Percentiles rank a stretch among this genome's conserved stretches.
Conservation (phyloP, 1,284 basidiomycete genomes). For the Trametes versicolor region DNA sequence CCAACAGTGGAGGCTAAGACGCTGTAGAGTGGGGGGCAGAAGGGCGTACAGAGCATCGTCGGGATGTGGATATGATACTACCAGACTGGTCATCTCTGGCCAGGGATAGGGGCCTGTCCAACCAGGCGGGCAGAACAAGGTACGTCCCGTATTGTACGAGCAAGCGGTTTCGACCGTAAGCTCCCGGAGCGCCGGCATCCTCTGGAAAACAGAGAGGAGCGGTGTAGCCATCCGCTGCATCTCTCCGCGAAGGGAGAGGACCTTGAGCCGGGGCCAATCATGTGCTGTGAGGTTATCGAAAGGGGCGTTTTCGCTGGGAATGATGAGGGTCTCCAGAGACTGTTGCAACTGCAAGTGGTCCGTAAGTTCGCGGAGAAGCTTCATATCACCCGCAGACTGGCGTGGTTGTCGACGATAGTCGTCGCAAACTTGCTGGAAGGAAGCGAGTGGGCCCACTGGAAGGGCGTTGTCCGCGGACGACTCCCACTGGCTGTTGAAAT, state of each 20-base stretch:
- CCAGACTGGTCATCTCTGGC: background rate
- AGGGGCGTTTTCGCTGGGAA: background rate
- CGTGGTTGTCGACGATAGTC: background rate
- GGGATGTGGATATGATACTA: conserved; percentile 7
- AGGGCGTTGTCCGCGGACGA: background rate
- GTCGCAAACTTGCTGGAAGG: background rate
- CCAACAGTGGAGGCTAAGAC: background rate
- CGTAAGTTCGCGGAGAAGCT: background rate
- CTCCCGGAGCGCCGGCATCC: background rate
- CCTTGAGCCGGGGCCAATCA: background rate
- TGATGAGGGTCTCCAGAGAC: background rate
- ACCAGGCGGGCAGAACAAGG: background rate
- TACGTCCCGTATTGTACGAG: background rate
- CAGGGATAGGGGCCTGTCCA: conserved; percentile 1
- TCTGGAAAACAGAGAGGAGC: background rate
- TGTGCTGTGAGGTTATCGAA: background rate
- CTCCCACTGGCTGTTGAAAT: background rate
- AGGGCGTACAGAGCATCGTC: conserved; percentile 2
- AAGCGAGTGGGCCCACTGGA: background rate
- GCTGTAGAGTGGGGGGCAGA: background rate
- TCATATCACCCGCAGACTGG: background rate
- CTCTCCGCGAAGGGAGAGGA: background rate
- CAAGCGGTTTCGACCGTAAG: background rate
- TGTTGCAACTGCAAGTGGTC: background rate
- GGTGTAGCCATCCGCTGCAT: background rate